Evolutionary conservation across 1,139 yeast species (phyloP).

Genomic region (Scheffersomyces segobiensis): DNA sequence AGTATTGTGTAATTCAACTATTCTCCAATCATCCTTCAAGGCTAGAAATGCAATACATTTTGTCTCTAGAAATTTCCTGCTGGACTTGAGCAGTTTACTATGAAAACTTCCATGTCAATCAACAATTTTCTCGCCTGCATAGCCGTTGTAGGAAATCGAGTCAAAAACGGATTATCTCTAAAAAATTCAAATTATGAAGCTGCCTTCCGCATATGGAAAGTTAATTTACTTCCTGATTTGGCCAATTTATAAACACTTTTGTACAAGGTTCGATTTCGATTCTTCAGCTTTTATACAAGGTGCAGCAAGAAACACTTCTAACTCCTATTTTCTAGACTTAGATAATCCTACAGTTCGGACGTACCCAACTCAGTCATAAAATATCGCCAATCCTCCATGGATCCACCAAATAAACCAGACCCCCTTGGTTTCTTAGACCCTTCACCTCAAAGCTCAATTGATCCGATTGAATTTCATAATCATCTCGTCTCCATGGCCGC

Average conservation of each 20-base stretch:
- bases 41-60: no score
- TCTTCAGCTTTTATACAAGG: not conserved
- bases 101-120: not conserved
- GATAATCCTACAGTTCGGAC: not conserved
- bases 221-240: conserved; percentile 14
- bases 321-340: not conserved
- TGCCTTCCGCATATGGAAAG: not conserved
- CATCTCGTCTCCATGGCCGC: not conserved
- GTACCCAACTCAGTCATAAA: not conserved
- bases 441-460: not conserved
- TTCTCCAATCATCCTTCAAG: not conserved
- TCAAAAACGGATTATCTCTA: not conserved
- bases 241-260: conserved; percentile 9
- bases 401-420: not conserved
- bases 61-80: not conserved
- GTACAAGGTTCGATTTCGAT: not conserved
- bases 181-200: not conserved
- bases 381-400: not conserved
- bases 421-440: not conserved
- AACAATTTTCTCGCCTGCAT: not conserved
- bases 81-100: not conserved
- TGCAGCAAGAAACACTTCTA: not conserved
- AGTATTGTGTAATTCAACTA: not conserved
- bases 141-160: not conserved
- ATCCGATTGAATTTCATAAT: not conserved